Base-by-base conservation (phyloP, 139 green algal genomes). In the Limnomonas spitsbergensis region DNA sequence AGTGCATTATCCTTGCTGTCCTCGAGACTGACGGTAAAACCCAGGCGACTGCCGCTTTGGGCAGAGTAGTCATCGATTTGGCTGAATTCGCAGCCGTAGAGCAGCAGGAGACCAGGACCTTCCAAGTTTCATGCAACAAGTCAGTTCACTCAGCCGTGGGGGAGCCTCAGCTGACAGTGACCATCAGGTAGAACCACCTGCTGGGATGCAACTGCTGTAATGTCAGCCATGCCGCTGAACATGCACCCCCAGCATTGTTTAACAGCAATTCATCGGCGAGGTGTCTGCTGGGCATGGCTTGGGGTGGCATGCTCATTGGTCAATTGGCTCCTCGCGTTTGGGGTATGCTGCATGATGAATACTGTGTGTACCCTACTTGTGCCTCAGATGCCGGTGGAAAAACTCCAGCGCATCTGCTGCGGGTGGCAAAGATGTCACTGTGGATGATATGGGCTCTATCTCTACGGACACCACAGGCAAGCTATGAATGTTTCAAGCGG, bases 1-100 rank as follows among this genome's bases (percentile, higher is more conserved):
- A 94, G 66, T 92, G 85, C 78, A 74, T 93, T 31, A 90, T 94
- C 39, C 70, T 94, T 38, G 87, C 87, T 6, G 73, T 94, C 4
- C 69, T 93, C 0, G 86, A 90, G 77, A 90, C 84, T 39, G 85
- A 89, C 61, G 81, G 81, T 0, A 77, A 81, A 1, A 85, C 81
- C 14, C 82, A 91, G 29, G 84, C 87, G 26, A 89, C 82, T 29
- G 82, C 82, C 38, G 82, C 84, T 3, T 73, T 91, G 4, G 87
- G 87, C 29, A 77, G 87, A 2, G 69, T 91, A 1, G 87, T 91
- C 36, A 83, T 91, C n/a, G 86, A 90, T 75, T 53, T 90, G 31
- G 52, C 78, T 14, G 88, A 92, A 68, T 94, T 89, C 78, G 90
- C 90, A 32, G 84, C 82, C 4, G 76, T 90, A 31, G 86, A 90